Evolutionary conservation across 129 eudicot genomes (phyloP).

Genomic region (Lactuca sativa): DNA sequence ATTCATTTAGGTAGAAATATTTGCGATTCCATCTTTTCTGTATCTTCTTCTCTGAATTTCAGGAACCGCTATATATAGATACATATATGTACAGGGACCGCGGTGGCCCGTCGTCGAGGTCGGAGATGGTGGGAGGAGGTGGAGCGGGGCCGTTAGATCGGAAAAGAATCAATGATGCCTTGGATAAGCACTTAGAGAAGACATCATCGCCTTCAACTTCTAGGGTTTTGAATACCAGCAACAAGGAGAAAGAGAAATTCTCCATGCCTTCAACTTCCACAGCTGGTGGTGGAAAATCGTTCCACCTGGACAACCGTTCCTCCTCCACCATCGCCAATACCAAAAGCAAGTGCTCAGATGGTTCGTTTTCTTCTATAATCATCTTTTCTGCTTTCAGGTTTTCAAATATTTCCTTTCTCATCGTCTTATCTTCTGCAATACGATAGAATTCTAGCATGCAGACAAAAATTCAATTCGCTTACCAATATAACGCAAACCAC

Average conservation of each 20-base stretch:
- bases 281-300: slow-evolving; percentile 37
- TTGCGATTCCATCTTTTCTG: neutral
- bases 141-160: slow-evolving; percentile 58
- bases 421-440: neutral
- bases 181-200: slow-evolving; percentile 76
- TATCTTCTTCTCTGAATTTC: neutral
- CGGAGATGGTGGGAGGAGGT: slow-evolving; percentile 53
- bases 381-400: slow-evolving; percentile 1
- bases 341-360: slow-evolving; percentile 55
- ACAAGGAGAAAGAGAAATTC: slow-evolving; percentile 50
- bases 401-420: neutral
- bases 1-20: slow-evolving; percentile 7
- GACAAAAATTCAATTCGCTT: neutral
- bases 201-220: slow-evolving; percentile 67
- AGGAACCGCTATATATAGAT: slow-evolving; percentile 17
- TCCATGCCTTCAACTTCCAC: slow-evolving; percentile 55
- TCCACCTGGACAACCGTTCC: slow-evolving; percentile 38
- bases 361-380: slow-evolving; percentile 29
- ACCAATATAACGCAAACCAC: neutral
- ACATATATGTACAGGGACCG: slow-evolving; percentile 52
- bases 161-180: slow-evolving; percentile 74
- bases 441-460: slow-evolving; percentile 10
- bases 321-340: slow-evolving; percentile 29
- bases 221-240: slow-evolving; percentile 33
- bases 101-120: slow-evolving; percentile 44